These are phyloP conservation scores for Tetrapyrgos nigripes DNA, from an alignment of 1,284 basidiomycete genomes.

Conservation along the genomic window DNA sequence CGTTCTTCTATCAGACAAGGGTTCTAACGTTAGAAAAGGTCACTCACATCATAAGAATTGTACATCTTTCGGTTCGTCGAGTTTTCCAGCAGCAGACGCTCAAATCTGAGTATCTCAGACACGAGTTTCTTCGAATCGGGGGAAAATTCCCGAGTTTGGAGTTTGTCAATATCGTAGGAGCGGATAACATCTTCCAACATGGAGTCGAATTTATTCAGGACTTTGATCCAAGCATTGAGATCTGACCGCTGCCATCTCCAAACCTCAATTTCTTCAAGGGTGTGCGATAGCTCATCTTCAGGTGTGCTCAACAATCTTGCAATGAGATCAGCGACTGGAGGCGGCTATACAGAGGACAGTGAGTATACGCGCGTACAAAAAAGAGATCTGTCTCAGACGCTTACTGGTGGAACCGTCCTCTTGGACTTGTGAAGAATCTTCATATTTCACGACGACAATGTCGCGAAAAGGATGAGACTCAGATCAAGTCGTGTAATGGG, in stretches of 20 bases:
- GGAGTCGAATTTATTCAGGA: constrained; percentile 94
- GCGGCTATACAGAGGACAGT: constrained; percentile 54
- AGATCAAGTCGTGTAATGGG: constrained; percentile 3
- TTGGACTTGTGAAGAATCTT: constrained; percentile 83
- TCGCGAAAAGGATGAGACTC: constrained; percentile 34
- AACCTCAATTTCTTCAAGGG: constrained; percentile 68
- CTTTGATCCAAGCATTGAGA: constrained; percentile 95
- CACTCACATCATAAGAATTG: constrained; percentile 93
- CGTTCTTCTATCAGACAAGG: constrained; percentile 2
- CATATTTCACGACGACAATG: constrained; percentile 67
- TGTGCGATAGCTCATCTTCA: constrained; percentile 68
- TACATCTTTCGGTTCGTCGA: constrained; percentile 98
- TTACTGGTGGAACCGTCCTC: constrained; percentile 74
- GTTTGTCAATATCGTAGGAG: constrained; percentile 84
- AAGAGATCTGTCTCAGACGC: constrained; percentile 31
- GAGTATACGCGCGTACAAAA: constrained; percentile 24
- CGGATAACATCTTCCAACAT: constrained; percentile 85
- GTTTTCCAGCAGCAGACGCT: constrained; percentile 93
- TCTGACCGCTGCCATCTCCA: constrained; percentile 99
- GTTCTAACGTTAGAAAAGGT: constrained; percentile 10
- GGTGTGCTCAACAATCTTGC: constrained; percentile 67
- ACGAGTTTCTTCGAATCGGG: constrained; percentile 79
- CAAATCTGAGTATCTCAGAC: constrained; percentile 87
- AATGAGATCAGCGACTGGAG: constrained; percentile 80
- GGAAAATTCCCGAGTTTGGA: constrained; percentile 85